Base-by-base conservation (phyloP, 2,329 filamentous ascomycete genomes). In the Pseudodiploospora longispora region DNA sequence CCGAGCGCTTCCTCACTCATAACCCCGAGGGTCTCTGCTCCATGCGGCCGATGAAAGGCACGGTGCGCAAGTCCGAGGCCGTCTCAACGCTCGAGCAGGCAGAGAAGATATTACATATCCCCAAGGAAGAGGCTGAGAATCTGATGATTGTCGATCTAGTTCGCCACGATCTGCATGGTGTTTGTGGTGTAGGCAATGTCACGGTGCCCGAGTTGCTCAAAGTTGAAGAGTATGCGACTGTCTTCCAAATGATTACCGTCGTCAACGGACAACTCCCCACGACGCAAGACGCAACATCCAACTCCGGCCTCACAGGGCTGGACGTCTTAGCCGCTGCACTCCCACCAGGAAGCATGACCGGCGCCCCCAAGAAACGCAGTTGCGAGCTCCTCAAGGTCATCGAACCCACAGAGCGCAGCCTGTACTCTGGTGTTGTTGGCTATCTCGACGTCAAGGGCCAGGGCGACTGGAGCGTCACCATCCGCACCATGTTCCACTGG, bases 141-240 rank as follows among this genome's bases (percentile, higher is more conserved):
- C 75, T 97, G 27, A 97, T 97, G 93, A 96, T 97, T 55, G 90
- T 95, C 3, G 91, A 97, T 62, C 73, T 97, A 1, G 93, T 96
- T n/a, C 79, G 91, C 0, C 91, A 97, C 59, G 91, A 97, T 62
- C 71, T 97, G 9, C 85, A 94, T 62, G 80, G 83, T n/a, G 82
- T 95, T 6, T 87, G 84, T 48, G 87, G 86, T 5, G 76, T 84
- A 1, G 82, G 81, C 0, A 76, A 78, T 47, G 88, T 96, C 1
- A 62, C 68, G 5, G 88, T 95, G 2, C 79, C 82, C 10, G 83
- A 88, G 44, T 69, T 96, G 27, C 85, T 96, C 68, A 77, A 82
- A 47, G 85, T 97, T 1, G 90, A 96, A 63, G 89, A 95, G 59
- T 94, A 95, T 59, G 83, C 86, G 38, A 90, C 82, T 27, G 87